Base-by-base conservation (phyloP, 495 filamentous ascomycete genomes). In the Aspergillus hancockii region DNA sequence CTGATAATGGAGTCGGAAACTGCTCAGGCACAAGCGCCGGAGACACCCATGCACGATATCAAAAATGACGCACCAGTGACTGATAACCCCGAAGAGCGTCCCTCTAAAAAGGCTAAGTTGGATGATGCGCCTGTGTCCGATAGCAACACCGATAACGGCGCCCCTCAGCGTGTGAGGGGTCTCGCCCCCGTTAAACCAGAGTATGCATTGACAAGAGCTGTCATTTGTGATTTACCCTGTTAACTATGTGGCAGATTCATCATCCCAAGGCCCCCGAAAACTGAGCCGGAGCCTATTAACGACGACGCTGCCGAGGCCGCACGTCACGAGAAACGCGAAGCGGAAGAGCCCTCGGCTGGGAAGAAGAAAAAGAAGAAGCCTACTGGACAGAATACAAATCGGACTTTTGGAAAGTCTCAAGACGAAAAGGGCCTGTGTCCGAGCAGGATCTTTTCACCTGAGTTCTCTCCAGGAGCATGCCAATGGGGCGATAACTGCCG, bases 141-240 rank as follows among this genome's bases (percentile, higher is more conserved):
- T 63, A 71, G 72, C 50, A 32, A 58, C 59, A 50, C 52, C 55
- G 59, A 55, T 14, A 54, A 60, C 16, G 32, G 19, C 22, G 38
- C 49, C n/a, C 10, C 21, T 68, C 63, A 83, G 76, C 71, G 80
- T 61, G 55, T 78, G 45, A 83, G 84, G 67, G 93, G 93, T 31
- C 80, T 93, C 58, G 91, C 91, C 32, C 83, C 86, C 1, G 87
- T 98, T 66, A 97, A 96, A 71, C 66, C 83, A 58, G 93, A 97
- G 90, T 97, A 74, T 70, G 84, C 73, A 14, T 52, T 28, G 34
- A 45, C 31, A n/a, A 9, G 30, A 43, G 10, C 32, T 28, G 22
- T 3, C n/a, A 49, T 13, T 10, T 18, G n/a, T n/a, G n/a, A 46
- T 34, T 28, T 40, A 49, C 25, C n/a, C 50, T 58, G 6, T 58